These are phyloP conservation scores for Candida ovalis DNA, from an alignment of 805 yeast species.

Conservation along the genomic window DNA sequence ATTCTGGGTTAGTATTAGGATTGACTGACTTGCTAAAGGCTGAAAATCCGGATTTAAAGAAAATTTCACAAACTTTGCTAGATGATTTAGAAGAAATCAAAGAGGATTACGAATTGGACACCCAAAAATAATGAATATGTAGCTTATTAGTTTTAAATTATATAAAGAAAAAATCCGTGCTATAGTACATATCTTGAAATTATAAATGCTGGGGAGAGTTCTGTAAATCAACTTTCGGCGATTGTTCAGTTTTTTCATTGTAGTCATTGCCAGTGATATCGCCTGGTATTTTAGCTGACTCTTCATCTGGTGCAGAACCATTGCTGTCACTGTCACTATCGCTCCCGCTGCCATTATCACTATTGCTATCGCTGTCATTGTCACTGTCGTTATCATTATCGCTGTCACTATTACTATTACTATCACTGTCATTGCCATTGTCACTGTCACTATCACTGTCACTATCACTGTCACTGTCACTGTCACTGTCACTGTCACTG, in stretches of 20 bases:
- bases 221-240: neutral
- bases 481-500: too few relatives aligned
- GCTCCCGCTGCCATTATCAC: conserved; percentile 2
- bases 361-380: neutral
- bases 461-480: conserved; percentile 6
- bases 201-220: too few relatives aligned
- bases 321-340: conserved; percentile 4
- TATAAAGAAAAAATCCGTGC: too few relatives aligned
- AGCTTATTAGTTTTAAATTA: neutral
- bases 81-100: conserved; percentile 15
- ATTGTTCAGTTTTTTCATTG: neutral
- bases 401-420: conserved; percentile 4
- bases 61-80: conserved; percentile 13
- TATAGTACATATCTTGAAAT: neutral
- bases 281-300: conserved; percentile 8
- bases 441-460: conserved; percentile 7
- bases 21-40: conserved; percentile 52
- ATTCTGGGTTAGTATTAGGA: conserved; percentile 45
- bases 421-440: conserved; percentile 1
- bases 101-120: conserved; percentile 15
- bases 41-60: conserved; percentile 32
- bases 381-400: conserved; percentile 2
- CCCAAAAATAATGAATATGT: conserved; percentile 1
- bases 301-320: conserved; percentile 26
- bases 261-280: neutral